A percentile compares a stretch with the other conserved stretches of the same genome.
phyloP scores from a whole-genome alignment of 768 basidiomycete genomes.

The Lanmaoa pseudosensibilis region DNA sequence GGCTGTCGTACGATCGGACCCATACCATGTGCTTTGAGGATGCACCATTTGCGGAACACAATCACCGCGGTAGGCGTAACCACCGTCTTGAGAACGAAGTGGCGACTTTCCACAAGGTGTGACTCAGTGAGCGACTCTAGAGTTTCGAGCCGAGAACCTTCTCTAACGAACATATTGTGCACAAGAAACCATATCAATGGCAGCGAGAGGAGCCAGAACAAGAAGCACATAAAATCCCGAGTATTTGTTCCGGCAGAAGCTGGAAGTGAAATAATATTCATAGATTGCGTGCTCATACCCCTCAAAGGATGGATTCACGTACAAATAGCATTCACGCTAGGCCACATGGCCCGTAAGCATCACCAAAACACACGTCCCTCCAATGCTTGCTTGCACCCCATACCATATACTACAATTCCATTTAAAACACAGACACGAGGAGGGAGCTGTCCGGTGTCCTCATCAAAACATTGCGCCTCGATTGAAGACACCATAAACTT shows the following conservation, averaged over 20 bases:
- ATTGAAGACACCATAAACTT: slow-evolving; percentile 78
- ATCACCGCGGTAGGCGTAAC: slow-evolving; percentile 70
- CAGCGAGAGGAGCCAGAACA: slow-evolving; percentile 81
- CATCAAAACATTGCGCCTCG: slow-evolving; percentile 73
- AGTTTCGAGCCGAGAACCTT: slow-evolving; percentile 3
- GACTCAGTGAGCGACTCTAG: neutral
- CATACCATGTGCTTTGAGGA: slow-evolving; percentile 73
- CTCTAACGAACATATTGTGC: slow-evolving; percentile 64
- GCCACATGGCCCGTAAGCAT: slow-evolving; percentile 77
- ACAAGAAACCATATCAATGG: slow-evolving; percentile 83
- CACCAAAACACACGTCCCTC: slow-evolving; percentile 74
- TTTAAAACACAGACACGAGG: slow-evolving; percentile 18
- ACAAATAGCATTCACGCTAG: slow-evolving; percentile 67
- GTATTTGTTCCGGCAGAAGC: slow-evolving; percentile 71
- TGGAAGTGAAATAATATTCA: slow-evolving; percentile 46
- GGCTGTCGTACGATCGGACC: slow-evolving; percentile 73
- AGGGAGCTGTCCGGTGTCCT: slow-evolving; percentile 28
- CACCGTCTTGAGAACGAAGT: slow-evolving; percentile 75
- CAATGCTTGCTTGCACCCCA: slow-evolving; percentile 79
- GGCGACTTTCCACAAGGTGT: slow-evolving; percentile 46
- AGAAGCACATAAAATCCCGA: slow-evolving; percentile 75
- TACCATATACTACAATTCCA: slow-evolving; percentile 60
- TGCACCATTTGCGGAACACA: slow-evolving; percentile 75
- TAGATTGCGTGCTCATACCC: neutral
- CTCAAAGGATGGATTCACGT: slow-evolving; percentile 26